Evolutionary conservation across 176 grass and related monocot genomes (phyloP), one percentile per base, ranked within the genome.

Genomic region (Avena sativa): DNA sequence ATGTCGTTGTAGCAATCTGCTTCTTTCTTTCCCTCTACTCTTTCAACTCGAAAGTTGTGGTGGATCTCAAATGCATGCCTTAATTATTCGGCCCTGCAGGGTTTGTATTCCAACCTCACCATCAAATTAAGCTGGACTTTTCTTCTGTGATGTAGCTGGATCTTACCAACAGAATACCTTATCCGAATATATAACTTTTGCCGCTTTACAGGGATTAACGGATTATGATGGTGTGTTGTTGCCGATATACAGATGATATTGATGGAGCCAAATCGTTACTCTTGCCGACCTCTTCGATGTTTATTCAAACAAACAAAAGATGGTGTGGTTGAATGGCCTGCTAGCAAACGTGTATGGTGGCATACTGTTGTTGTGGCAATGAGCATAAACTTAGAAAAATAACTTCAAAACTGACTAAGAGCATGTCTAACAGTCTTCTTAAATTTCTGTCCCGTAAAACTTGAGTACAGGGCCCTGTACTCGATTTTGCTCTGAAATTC

Each of bases 141-240:
- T 79, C 53, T 59, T 72, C 51, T 43, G 51, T 72, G 52, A 20
- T 83, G 67, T 59, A 59, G 66, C 17, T 82, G 30, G 48, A 82
- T 82, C 28, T 69, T 82, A 20, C 80, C 64, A 70, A 82, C 80
- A 32, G 43, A 71, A 71, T 56, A 38, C 13, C 80, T 40, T 36
- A 25, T 82, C 65, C 12, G 32, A 21, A 53, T 51, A 76, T 28
- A 0, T 28, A 70, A 55, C 46, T 3, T 13, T 65, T 70, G 64
- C 48, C 70, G 80, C 80, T 82, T 82, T 71, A 43, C 65, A 83
- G 30, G 20, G 30, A 71, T 38, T 55, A 83, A 83, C 19, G 20
- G 30, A 71, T 38, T 55, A 83, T 68, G 0, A 6, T 30, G 4
- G 5, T 65, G 62, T 65, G 25, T 65, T 64, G 23, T 3, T 62